Evolutionary conservation across 208 protist species (phyloP).

Genomic region (Borovskyia barvae): DNA sequence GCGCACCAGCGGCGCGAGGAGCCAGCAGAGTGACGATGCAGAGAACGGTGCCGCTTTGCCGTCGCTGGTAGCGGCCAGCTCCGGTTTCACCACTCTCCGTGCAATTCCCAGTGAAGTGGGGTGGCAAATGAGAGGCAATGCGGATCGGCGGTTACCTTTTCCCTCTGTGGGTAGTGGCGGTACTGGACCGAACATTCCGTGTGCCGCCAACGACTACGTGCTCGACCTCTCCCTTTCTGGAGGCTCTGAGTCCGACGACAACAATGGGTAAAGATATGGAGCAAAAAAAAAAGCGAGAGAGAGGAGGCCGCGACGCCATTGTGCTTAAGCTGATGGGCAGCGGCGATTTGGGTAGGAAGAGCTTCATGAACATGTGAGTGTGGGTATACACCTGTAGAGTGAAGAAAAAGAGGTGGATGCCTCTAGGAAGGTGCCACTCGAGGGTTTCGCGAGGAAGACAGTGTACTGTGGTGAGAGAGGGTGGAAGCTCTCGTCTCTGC

Average conservation of each 20-base stretch:
- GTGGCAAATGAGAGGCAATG: background rate
- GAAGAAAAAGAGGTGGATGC: too few species aligned
- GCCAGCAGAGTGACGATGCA: background rate
- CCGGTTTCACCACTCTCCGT: background rate
- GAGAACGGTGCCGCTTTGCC: background rate
- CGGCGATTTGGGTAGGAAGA: too few species aligned
- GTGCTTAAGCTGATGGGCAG: too few species aligned
- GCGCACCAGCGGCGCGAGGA: too few species aligned
- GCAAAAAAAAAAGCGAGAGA: conserved; percentile 10
- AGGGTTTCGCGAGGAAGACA: too few species aligned
- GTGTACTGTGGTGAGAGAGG: too few species aligned
- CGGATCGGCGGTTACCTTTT: too few species aligned
- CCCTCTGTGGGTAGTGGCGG: background rate
- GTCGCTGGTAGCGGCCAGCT: background rate
- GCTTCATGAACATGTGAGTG: too few species aligned
- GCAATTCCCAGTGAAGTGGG: background rate
- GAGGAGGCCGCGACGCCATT: too few species aligned
- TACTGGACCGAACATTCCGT: conserved; percentile 8
- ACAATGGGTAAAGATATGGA: conserved; percentile 8
- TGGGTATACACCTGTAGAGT: too few species aligned
- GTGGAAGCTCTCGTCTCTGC: background rate
- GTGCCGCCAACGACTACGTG: conserved; percentile 9
- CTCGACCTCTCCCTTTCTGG: conserved; percentile 22
- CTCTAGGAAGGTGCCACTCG: too few species aligned
- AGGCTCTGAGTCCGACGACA: background rate